These are phyloP conservation scores for Colletotrichum sublineola DNA, from an alignment of 2,329 filamentous ascomycete genomes.

Conservation along the genomic window DNA sequence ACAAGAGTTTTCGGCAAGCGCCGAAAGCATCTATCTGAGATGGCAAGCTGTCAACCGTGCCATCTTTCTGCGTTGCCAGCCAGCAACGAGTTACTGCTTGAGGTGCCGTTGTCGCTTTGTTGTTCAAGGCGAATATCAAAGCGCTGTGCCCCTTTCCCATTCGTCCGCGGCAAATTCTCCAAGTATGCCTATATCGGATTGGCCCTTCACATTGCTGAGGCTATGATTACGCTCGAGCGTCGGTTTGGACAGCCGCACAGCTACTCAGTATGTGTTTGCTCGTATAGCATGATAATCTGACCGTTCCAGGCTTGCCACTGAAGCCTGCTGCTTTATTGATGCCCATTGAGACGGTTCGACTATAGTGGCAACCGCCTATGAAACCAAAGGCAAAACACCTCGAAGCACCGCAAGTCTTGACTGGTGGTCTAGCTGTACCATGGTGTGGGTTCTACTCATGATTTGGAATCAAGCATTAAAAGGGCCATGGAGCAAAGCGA, in stretches of 20 bases:
- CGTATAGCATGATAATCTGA: neutral
- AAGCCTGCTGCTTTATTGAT: neutral
- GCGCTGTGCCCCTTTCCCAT: neutral
- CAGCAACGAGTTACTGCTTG: neutral
- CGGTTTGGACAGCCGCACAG: neutral
- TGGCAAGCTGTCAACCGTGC: neutral
- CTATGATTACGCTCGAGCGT: constrained; percentile 1
- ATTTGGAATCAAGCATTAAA: neutral
- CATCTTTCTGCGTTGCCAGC: neutral
- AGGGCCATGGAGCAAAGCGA: rapidly evolving
- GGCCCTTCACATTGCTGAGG: neutral
- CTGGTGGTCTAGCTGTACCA: neutral
- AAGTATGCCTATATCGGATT: no score
- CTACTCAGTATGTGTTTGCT: neutral
- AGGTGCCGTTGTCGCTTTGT: constrained; percentile 4
- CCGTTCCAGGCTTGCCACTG: neutral
- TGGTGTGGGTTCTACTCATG: no score
- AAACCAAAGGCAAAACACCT: neutral
- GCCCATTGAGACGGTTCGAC: neutral
- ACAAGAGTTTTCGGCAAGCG: neutral
- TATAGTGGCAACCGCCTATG: neutral
- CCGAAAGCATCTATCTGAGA: neutral
- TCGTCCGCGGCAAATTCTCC: neutral
- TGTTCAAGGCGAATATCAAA: neutral
- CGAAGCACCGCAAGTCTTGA: no score